Percentiles rank a stretch among this genome's conserved stretches.
Evolutionary conservation across 768 basidiomycete species (phyloP).

Genomic region (Phanerochaete carnosa): DNA sequence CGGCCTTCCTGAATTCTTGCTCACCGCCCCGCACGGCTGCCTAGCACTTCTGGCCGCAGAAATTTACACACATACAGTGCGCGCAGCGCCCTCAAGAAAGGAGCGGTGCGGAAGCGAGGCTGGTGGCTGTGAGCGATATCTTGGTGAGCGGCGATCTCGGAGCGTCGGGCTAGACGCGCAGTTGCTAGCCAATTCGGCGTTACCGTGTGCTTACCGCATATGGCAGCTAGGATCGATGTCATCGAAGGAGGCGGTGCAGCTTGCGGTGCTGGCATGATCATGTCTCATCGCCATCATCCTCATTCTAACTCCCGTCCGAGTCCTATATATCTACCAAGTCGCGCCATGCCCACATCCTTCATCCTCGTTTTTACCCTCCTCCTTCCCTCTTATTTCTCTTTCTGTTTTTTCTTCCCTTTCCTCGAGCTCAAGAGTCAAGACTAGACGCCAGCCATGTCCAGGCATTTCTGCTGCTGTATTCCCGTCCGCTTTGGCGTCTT

Average conservation of each 20-base stretch:
- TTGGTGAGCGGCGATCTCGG: background rate
- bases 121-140: background rate
- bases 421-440: background rate
- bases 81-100: background rate
- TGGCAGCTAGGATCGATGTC: background rate
- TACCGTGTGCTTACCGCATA: background rate
- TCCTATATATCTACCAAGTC: background rate
- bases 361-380: background rate
- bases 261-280: slow-evolving; percentile 11
- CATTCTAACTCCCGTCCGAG: background rate
- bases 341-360: background rate
- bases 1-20: too few species aligned
- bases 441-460: slow-evolving; percentile 15
- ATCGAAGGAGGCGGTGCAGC: slow-evolving; percentile 7
- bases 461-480: slow-evolving; percentile 28
- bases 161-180: background rate
- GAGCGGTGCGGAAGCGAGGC: slow-evolving; percentile 1
- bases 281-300: slow-evolving; percentile 14
- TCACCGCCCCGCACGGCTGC: too few species aligned
- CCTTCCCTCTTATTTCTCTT: background rate
- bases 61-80: background rate
- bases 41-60: too few species aligned
- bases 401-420: background rate
- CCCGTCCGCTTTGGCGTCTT: slow-evolving; percentile 27
- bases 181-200: background rate